These are phyloP conservation scores for Chlorella variabilis DNA, from an alignment of 163 green algal species.

Conservation along the genomic window DNA sequence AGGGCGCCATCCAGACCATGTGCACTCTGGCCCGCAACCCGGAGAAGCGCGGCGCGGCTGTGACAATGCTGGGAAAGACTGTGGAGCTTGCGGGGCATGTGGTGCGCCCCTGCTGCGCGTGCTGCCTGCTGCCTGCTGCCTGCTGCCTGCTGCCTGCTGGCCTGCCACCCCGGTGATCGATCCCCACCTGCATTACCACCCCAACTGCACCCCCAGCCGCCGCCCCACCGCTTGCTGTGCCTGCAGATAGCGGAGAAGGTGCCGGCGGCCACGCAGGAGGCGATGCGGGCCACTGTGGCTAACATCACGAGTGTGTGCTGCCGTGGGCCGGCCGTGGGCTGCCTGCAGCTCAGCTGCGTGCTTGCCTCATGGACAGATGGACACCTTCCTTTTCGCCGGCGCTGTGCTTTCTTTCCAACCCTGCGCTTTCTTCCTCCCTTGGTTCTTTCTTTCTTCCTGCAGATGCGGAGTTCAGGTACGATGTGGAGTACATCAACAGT, in stretches of 20 bases:
- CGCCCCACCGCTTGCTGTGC: background rate
- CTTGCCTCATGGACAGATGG: no score
- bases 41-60: constrained; percentile 65
- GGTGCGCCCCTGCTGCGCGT: background rate
- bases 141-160: background rate
- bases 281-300: constrained; percentile 43
- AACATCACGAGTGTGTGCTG: constrained; percentile 38
- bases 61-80: constrained; percentile 84
- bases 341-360: no score
- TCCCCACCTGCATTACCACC: no score
- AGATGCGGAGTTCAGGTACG: constrained; percentile 44
- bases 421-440: no score
- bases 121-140: background rate
- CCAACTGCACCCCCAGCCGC: no score
- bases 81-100: constrained; percentile 65
- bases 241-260: constrained; percentile 39
- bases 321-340: background rate
- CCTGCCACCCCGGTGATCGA: no score
- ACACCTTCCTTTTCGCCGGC: no score
- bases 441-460: no score
- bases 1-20: constrained; percentile 74
- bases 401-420: no score
- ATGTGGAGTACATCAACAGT: constrained; percentile 65
- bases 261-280: background rate
- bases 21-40: constrained; percentile 64